phyloP scores from a whole-genome alignment of 2,329 filamentous ascomycete species.

The Colletotrichum nymphaeae region DNA sequence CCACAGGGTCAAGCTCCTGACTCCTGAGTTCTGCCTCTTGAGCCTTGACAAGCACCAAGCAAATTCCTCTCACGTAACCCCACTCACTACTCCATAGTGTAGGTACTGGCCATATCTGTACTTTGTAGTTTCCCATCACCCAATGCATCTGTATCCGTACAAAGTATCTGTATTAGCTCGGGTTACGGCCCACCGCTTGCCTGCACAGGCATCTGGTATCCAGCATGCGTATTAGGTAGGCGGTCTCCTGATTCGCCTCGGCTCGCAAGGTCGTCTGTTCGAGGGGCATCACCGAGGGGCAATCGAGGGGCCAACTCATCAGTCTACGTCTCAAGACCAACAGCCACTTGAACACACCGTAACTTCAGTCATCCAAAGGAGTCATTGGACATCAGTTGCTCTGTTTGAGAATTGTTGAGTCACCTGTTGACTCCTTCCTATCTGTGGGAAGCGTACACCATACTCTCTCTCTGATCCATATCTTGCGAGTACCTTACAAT shows the following conservation, averaged over 20 bases:
- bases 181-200: not conserved
- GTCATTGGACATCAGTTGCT: not conserved
- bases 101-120: conserved; percentile 4
- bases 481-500: too few species aligned
- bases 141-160: not conserved
- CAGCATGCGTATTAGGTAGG: conserved; percentile 7
- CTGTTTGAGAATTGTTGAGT: not conserved
- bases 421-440: not conserved
- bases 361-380: conserved; percentile 3
- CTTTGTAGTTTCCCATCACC: not conserved
- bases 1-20: conserved; percentile 8
- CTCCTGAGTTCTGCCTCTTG: not conserved
- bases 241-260: conserved; percentile 26
- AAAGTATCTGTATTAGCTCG: not conserved
- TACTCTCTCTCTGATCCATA: too few species aligned
- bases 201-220: not conserved
- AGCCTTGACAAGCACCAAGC: not conserved
- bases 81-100: not conserved
- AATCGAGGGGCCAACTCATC: conserved; percentile 23
- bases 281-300: conserved; percentile 11
- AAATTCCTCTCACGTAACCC: conserved; percentile 1
- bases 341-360: not conserved
- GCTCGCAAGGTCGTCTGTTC: not conserved
- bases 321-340: not conserved
- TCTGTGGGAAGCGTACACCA: too few species aligned